Percentiles rank a stretch among this genome's conserved stretches.
Conservation (phyloP, 1,139 yeast genomes). For the Suhomyces chickasaworum region DNA sequence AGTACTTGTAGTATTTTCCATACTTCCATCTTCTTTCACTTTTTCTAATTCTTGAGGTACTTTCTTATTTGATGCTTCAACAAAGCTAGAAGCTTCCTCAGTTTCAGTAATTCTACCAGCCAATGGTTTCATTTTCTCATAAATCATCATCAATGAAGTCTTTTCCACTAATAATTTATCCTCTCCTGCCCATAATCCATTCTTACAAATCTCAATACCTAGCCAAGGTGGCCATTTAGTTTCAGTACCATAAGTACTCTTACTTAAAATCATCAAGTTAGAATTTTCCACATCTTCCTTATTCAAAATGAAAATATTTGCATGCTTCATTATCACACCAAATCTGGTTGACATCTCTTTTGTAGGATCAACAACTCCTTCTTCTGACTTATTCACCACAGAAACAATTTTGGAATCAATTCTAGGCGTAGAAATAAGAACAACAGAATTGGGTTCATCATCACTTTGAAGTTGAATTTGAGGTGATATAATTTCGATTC, state of each 20-base stretch:
- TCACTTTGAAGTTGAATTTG: conserved; percentile 81
- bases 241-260: conserved; percentile 38
- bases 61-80: conserved; percentile 12
- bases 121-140: conserved; percentile 35
- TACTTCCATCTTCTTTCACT: neutral
- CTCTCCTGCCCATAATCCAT: conserved; percentile 40
- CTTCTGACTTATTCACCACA: conserved; percentile 32
- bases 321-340: conserved; percentile 41
- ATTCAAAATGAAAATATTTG: conserved; percentile 44
- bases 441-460: conserved; percentile 61
- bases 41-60: neutral
- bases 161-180: conserved; percentile 41
- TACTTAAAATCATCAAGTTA: conserved; percentile 28
- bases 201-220: conserved; percentile 45
- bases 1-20: neutral
- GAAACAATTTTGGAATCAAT: conserved; percentile 45
- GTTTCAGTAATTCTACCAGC: conserved; percentile 13
- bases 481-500: conserved; percentile 77
- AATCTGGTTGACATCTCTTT: conserved; percentile 39
- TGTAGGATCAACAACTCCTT: conserved; percentile 23
- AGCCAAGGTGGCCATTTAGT: conserved; percentile 52
- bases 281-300: conserved; percentile 25
- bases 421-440: conserved; percentile 43
- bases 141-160: conserved; percentile 41
- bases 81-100: neutral